phyloP scores from a whole-genome alignment of 805 yeast species.

The Metschnikowia continentalis region DNA sequence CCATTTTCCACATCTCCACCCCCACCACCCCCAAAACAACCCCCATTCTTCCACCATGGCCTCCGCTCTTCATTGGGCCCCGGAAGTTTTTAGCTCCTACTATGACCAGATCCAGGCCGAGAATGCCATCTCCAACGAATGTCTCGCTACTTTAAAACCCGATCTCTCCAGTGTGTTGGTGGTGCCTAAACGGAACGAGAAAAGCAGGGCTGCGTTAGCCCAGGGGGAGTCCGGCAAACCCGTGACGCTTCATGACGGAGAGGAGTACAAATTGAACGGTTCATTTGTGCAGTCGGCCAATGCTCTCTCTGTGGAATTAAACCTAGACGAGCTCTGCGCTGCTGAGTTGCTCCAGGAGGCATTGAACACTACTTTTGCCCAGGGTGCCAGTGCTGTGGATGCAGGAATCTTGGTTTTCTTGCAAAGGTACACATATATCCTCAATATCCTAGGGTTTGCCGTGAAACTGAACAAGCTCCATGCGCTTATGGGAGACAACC shows the following conservation, averaged over 20 bases:
- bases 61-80: constrained; percentile 12
- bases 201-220: constrained; percentile 12
- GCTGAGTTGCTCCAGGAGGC: constrained; percentile 65
- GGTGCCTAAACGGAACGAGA: constrained; percentile 33
- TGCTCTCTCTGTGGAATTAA: constrained; percentile 48
- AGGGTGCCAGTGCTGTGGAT: constrained; percentile 51
- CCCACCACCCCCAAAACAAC: neutral
- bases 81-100: constrained; percentile 12
- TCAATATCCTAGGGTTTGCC: constrained; percentile 52
- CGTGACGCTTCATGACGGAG: constrained; percentile 51
- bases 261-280: constrained; percentile 57
- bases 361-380: constrained; percentile 29
- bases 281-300: constrained; percentile 60
- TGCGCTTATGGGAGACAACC: constrained; percentile 18
- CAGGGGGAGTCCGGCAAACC: constrained; percentile 14
- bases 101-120: constrained; percentile 14
- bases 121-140: constrained; percentile 4
- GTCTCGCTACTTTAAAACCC: constrained; percentile 15
- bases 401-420: constrained; percentile 67
- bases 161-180: constrained; percentile 32
- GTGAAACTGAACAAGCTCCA: constrained; percentile 21
- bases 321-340: constrained; percentile 67
- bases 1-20: neutral
- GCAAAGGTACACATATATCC: constrained; percentile 64
- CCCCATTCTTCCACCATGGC: neutral